These are phyloP conservation scores for Xerocomellus amylosporus DNA, from an alignment of 768 basidiomycete genomes.

Conservation along the genomic window DNA sequence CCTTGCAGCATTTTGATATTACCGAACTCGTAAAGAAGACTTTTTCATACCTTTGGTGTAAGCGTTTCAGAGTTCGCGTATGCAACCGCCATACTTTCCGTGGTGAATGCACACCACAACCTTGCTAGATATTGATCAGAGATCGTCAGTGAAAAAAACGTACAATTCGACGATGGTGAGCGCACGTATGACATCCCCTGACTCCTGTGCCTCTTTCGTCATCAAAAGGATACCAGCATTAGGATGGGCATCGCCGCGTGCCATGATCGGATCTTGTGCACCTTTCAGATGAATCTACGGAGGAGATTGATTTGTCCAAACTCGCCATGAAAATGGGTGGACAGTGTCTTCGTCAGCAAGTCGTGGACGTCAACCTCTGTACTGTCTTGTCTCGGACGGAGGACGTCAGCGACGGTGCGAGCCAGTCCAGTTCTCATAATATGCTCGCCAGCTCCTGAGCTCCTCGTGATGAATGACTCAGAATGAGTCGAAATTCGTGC, in stretches of 20 bases:
- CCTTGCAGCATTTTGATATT: constrained; percentile 25
- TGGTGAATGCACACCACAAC: constrained; percentile 83
- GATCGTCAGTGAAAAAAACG: not conserved
- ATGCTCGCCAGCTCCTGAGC: constrained; percentile 68
- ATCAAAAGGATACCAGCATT: constrained; percentile 65
- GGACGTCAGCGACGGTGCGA: constrained; percentile 47
- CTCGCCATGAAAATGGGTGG: constrained; percentile 52
- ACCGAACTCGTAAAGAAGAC: not conserved
- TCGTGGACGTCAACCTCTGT: constrained; percentile 54
- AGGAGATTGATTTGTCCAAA: not conserved
- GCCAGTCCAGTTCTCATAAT: constrained; percentile 61
- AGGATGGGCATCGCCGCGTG: constrained; percentile 43
- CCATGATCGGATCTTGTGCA: constrained; percentile 34
- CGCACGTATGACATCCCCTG: constrained; percentile 29
- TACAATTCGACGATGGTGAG: not conserved
- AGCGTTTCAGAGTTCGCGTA: constrained; percentile 55
- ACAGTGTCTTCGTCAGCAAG: constrained; percentile 44
- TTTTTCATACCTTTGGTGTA: constrained; percentile 53
- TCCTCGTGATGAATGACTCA: not conserved
- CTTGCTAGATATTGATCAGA: constrained; percentile 42
- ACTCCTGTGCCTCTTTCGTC: constrained; percentile 41
- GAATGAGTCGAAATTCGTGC: not conserved
- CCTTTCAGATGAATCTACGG: not conserved
- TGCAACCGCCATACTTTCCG: constrained; percentile 77
- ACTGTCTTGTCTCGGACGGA: constrained; percentile 24